Evolutionary conservation across 129 eudicot genomes (phyloP).

Genomic region (Escallonia herrerae): DNA sequence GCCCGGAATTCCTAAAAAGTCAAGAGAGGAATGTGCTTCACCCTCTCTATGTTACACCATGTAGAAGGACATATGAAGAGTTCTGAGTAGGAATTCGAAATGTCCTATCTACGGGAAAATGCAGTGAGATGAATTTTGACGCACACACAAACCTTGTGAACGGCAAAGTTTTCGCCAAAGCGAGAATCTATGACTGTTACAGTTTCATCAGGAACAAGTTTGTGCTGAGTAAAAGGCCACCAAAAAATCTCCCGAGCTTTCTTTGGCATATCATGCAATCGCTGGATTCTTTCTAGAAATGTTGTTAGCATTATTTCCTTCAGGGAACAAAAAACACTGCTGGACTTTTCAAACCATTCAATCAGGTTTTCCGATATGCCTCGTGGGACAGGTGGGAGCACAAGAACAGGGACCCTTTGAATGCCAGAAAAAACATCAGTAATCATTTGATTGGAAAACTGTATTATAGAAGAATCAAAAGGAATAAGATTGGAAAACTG

Average conservation of each 20-base stretch:
- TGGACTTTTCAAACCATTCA: constrained; percentile 72
- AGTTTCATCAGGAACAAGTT: constrained; percentile 72
- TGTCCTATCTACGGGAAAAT: no score
- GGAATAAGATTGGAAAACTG: neutral
- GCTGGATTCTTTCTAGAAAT: constrained; percentile 43
- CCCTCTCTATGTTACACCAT: no score
- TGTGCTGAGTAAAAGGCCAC: constrained; percentile 99
- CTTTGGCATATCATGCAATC: constrained; percentile 72
- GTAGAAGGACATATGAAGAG: no score
- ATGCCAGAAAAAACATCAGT: constrained; percentile 13
- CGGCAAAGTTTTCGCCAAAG: constrained; percentile 87
- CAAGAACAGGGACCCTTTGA: constrained; percentile 80
- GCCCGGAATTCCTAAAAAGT: no score
- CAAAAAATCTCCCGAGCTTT: constrained; percentile 73
- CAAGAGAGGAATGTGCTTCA: no score
- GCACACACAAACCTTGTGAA: constrained; percentile 65
- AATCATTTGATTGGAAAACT: neutral
- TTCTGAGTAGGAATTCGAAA: no score
- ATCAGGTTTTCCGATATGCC: constrained; percentile 72
- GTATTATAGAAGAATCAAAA: neutral
- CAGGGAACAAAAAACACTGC: constrained; percentile 51
- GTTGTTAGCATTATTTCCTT: constrained; percentile 60
- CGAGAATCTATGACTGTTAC: constrained; percentile 97
- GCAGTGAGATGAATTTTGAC: neutral
- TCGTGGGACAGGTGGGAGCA: constrained; percentile 78